phyloP scores from a whole-genome alignment of 345 rosid genomes.

The Arabidopsis thaliana region TAIR10.1 NC_003074.8:8864001-8864500 shows the following conservation, averaged over 20 bases:
- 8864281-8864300: slow-evolving; percentile 18
- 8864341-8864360: neutral
- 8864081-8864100: slow-evolving; percentile 42
- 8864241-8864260: neutral
- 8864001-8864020: neutral
- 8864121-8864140: neutral
- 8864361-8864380: neutral
- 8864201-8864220: slow-evolving; percentile 13
- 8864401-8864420: neutral
- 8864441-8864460: neutral
- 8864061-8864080: slow-evolving; percentile 30
- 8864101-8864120: slow-evolving; percentile 23
- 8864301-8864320: slow-evolving; percentile 7
- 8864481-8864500: slow-evolving; percentile 57
- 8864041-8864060: slow-evolving; percentile 29
- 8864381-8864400: neutral
- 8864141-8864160: slow-evolving; percentile 29
- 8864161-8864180: neutral
- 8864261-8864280: neutral
- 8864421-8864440: neutral
- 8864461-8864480: neutral
- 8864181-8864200: slow-evolving; percentile 17
- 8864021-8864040: slow-evolving; percentile 14
- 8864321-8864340: neutral
- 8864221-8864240: slow-evolving; percentile 18